These are phyloP conservation scores for Backusella tarrabulga DNA, from an alignment of 192 early-diverging fungal genomes.

Conservation along the genomic window DNA sequence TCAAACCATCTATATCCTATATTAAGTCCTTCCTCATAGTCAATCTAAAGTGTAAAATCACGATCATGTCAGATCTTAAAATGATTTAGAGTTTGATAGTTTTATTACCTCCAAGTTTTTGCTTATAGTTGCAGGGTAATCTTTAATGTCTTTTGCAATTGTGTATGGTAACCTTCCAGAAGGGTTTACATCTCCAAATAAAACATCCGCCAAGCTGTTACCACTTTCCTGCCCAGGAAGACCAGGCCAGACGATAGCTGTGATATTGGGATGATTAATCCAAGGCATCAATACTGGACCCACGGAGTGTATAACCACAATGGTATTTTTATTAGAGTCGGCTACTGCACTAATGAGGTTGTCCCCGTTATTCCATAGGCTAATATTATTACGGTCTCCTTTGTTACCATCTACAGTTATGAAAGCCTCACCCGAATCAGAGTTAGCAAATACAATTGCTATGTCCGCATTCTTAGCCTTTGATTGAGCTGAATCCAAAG, in stretches of 20 bases:
- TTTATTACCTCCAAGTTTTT: not conserved
- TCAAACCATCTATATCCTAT: conserved; percentile 57
- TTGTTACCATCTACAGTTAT: conserved; percentile 14
- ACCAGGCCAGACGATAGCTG: conserved; percentile 48
- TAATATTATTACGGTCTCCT: conserved; percentile 21
- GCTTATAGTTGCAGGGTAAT: conserved; percentile 37
- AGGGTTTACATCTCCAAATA: conserved; percentile 67
- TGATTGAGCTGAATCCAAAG: not conserved
- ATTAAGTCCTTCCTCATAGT: conserved; percentile 55
- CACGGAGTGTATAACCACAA: conserved; percentile 44
- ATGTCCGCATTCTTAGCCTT: conserved; percentile 14
- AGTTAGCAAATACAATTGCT: conserved; percentile 32
- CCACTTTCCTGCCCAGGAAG: conserved; percentile 68
- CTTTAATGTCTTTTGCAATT: conserved; percentile 36
- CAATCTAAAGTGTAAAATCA: conserved; percentile 26
- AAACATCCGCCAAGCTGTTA: conserved; percentile 61
- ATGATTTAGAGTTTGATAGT: not conserved
- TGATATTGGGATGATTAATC: conserved; percentile 60
- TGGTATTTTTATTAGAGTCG: conserved; percentile 40
- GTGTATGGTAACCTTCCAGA: conserved; percentile 60
- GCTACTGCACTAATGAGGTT: conserved; percentile 35
- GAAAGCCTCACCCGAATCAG: conserved; percentile 32
- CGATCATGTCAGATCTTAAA: not conserved
- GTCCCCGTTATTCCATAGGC: conserved; percentile 29
- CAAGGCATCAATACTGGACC: conserved; percentile 62